Conservation (phyloP, 2,329 filamentous ascomycete species). For the Aureobasidium subglaciale region DNA sequence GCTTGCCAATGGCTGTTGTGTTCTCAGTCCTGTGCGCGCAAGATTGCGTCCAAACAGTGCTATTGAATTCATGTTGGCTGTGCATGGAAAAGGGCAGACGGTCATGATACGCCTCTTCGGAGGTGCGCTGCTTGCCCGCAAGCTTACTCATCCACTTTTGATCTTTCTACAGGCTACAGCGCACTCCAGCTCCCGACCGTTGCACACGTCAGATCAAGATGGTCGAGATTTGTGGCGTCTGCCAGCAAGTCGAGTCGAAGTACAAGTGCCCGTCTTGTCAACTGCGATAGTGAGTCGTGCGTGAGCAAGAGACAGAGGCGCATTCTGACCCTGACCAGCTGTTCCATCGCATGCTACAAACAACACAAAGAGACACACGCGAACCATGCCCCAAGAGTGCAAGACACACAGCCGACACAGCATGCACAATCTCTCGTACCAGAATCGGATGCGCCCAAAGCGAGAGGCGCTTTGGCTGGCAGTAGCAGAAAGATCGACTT, state of each 20-base stretch:
- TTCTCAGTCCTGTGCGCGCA: neutral
- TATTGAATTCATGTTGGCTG: slow-evolving; percentile 19
- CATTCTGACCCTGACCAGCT: slow-evolving; percentile 21
- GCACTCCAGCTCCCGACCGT: too few species aligned
- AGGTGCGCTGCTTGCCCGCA: slow-evolving; percentile 18
- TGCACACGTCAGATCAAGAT: slow-evolving; percentile 21
- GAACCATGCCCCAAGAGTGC: slow-evolving; percentile 13
- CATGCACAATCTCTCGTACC: neutral
- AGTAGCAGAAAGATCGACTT: slow-evolving; percentile 22
- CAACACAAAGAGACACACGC: slow-evolving; percentile 29
- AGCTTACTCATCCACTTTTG: slow-evolving; percentile 16
- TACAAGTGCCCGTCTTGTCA: slow-evolving; percentile 45
- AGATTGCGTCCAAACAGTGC: neutral
- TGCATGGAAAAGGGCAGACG: neutral
- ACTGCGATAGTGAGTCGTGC: slow-evolving; percentile 36
- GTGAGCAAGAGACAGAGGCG: neutral
- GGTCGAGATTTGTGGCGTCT: slow-evolving; percentile 37
- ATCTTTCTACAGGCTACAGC: neutral
- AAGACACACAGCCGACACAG: neutral
- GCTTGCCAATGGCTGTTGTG: slow-evolving; percentile 32
- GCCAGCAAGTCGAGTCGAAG: slow-evolving; percentile 37
- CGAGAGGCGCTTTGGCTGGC: neutral
- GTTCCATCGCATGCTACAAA: slow-evolving; percentile 34
- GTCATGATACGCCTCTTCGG: slow-evolving; percentile 18
- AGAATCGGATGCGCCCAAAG: neutral